phyloP scores from a whole-genome alignment of 1,284 basidiomycete genomes.

The Puccinia novopanici region DNA sequence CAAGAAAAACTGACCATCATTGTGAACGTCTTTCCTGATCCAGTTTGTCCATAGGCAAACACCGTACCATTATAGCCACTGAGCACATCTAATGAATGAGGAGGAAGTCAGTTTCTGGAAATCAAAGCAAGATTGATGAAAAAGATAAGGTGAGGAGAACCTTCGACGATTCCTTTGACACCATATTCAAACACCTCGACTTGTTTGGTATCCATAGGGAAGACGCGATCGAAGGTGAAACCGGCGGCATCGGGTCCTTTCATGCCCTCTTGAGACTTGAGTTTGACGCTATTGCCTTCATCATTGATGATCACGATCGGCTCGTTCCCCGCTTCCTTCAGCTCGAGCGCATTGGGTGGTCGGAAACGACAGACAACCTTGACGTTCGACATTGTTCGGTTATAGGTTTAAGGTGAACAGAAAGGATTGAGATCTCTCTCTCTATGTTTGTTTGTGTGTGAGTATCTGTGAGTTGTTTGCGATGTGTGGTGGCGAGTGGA shows the following conservation, averaged over 20 bases:
- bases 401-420: too few species aligned
- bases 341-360: slow-evolving; percentile 88
- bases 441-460: neutral
- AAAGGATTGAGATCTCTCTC: neutral
- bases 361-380: slow-evolving; percentile 97
- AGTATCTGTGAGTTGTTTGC: too few species aligned
- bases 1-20: slow-evolving; percentile 71
- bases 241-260: slow-evolving; percentile 66
- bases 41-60: slow-evolving; percentile 98
- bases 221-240: slow-evolving; percentile 96
- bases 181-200: slow-evolving; percentile 97
- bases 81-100: slow-evolving; percentile 76
- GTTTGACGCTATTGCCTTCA: slow-evolving; percentile 73
- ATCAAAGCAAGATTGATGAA: neutral
- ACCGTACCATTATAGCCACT: slow-evolving; percentile 98
- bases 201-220: slow-evolving; percentile 88
- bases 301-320: slow-evolving; percentile 88
- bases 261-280: slow-evolving; percentile 57
- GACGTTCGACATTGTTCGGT: slow-evolving; percentile 59
- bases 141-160: slow-evolving; percentile 44
- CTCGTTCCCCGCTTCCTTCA: slow-evolving; percentile 78
- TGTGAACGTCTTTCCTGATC: slow-evolving; percentile 87
- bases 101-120: neutral
- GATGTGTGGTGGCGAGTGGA: too few species aligned
- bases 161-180: slow-evolving; percentile 74